Base-by-base conservation (phyloP, 2,329 filamentous ascomycete genomes). In the Periconia macrospinosa region DNA sequence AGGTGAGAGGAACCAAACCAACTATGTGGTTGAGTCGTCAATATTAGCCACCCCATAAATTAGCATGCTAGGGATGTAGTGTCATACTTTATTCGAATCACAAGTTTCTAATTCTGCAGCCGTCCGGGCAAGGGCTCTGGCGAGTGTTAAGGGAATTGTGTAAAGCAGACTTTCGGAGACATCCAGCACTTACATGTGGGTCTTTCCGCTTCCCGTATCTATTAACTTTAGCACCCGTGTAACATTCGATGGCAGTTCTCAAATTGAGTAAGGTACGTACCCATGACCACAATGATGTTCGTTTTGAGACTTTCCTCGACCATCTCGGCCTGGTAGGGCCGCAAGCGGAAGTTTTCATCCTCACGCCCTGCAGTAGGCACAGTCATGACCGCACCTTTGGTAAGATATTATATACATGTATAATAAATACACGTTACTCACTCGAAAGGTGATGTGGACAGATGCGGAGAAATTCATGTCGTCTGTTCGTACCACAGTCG, bases 251-350 rank as follows among this genome's bases (percentile, higher is more conserved):
- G 3, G 23, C 23, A 27, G 3, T 8, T 27, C 8, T 27, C 8
- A 40, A 40, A 40, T 15, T 15, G 11, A 40, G 3, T 6, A 17
- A 27, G 17, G 17, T 18, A 5, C 43, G 17, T 18, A 45, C 43
- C 43, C 76, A 80, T 79, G 13, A 73, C 77, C 40, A 80, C 76
- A 49, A 80, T 79, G 50, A 78, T 69, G 55, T 81, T 81, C 17
- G 65, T 59, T 42, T 67, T 63, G 33, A 80, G 53, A 59, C 76
- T 78, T 51, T 72, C 70, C 41, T 78, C 71, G 2, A 80, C 70
- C 78, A 81, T 80, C 60, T 81, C 78, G 59, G 74, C 65, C 68
- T 81, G 79, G 55, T 81, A 81, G 1, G 73, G 70, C 11, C 78
- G 75, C 6, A 78, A 65, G 5, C 63, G 66, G 50, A 73, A 68